phyloP scores from a whole-genome alignment of 1,284 basidiomycete species.

The Apiotrichum siamense region DNA sequence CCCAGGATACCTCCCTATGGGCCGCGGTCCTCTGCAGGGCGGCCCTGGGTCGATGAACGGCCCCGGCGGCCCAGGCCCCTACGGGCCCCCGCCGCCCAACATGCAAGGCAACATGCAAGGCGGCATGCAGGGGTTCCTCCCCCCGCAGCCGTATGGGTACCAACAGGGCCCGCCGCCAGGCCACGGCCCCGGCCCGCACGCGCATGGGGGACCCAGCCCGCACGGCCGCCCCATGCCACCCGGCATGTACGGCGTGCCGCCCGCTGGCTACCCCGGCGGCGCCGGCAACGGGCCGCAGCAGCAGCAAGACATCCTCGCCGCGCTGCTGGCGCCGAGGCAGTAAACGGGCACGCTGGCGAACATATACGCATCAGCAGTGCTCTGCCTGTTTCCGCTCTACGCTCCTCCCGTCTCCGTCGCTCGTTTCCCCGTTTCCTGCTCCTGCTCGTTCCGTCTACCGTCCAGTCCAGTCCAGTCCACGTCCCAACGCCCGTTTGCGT shows the following conservation, averaged over 20 bases:
- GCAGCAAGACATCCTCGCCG: conserved; percentile 40
- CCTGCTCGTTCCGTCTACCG: too few relatives aligned
- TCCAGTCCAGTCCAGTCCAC: too few relatives aligned
- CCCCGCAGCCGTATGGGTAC: conserved; percentile 13
- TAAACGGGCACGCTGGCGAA: too few relatives aligned
- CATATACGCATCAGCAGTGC: too few relatives aligned
- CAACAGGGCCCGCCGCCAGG: conserved; percentile 4
- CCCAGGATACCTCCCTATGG: conserved; percentile 11
- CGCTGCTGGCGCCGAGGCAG: conserved; percentile 17
- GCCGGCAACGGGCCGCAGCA: not conserved
- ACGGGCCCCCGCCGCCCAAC: conserved; percentile 8
- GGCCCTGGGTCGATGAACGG: not conserved
- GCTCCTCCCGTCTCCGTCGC: too few relatives aligned
- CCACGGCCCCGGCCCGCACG: not conserved
- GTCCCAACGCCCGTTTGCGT: too few relatives aligned
- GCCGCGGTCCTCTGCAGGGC: conserved; percentile 3
- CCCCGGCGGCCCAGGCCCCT: not conserved
- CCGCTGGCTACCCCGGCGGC: not conserved
- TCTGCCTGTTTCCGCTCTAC: too few relatives aligned
- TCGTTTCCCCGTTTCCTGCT: too few relatives aligned
- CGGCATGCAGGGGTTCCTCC: too few relatives aligned
- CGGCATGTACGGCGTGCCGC: conserved; percentile 5
- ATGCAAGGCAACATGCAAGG: too few relatives aligned
- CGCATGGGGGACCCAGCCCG: not conserved
- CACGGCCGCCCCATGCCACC: conserved; percentile 4